Conservation (phyloP, 768 basidiomycete species). For the Lactifluus hygrophoroides region DNA sequence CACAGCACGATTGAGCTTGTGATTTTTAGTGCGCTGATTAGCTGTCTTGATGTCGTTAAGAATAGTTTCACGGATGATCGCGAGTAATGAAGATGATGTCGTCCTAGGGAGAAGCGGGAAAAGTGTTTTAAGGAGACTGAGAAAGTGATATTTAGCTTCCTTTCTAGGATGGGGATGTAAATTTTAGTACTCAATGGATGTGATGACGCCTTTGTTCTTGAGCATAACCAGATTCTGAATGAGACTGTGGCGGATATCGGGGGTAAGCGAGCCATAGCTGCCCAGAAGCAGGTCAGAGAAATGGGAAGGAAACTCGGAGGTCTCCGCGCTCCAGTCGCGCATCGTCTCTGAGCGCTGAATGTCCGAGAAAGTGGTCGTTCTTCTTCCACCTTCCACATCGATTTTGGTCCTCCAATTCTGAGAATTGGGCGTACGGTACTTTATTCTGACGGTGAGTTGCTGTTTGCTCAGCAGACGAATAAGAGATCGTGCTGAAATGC, state of each 20-base stretch:
- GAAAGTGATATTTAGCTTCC: neutral
- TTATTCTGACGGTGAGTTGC: too few species aligned
- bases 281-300: constrained; percentile 72
- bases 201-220: constrained; percentile 85
- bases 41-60: constrained; percentile 88
- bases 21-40: constrained; percentile 81
- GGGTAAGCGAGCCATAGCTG: constrained; percentile 61
- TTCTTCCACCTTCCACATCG: too few species aligned
- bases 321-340: constrained; percentile 84
- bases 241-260: constrained; percentile 77
- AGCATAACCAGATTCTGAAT: constrained; percentile 91
- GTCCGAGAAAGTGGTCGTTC: too few species aligned
- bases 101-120: constrained; percentile 95
- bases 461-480: too few species aligned
- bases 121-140: constrained; percentile 79
- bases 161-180: neutral
- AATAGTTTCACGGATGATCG: constrained; percentile 88
- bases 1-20: constrained; percentile 92
- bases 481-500: too few species aligned
- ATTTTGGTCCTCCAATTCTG: too few species aligned
- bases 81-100: constrained; percentile 72
- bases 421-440: too few species aligned
- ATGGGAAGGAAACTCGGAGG: constrained; percentile 75
- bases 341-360: constrained; percentile 42
- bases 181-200: constrained; percentile 76